Evolutionary conservation across 164 flowering plant species (phyloP), one percentile per base, ranked within the genome.

Genomic region (Vitis labrusca): DNA sequence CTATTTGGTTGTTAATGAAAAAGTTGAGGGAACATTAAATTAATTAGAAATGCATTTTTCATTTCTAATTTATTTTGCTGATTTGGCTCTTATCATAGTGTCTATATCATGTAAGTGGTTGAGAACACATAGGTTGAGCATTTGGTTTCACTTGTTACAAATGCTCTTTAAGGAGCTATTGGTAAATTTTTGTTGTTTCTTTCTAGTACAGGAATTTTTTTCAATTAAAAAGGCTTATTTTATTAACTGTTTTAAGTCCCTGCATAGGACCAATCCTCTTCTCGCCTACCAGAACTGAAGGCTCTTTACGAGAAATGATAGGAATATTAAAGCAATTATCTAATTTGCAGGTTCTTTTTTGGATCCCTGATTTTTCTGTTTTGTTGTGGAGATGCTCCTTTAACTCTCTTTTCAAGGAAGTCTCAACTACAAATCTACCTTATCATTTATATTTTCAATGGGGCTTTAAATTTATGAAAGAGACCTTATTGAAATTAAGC

Each of bases 231-330:
- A 64, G 63, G 57, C 27, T 59, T 1, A 29, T n/a, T 27, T 8
- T 69, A 70, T 64, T 65, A 59, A 23, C 66, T 64, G 47, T 30
- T 64, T 71, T 60, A 71, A 70, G 64, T 44, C 65, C 15, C 59
- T 77, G 60, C 47, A 47, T 84, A 95, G 99, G 88, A 84, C 57
- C 81, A 83, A 78, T 80, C 93, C 65, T 82, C 94, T 29, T 73
- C 71, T 67, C 83, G 91, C 27, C 75, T 88, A 51, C 37, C 73
- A 57, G 89, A 91, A 68, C 81, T 95, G 53, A 85, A 77, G 74
- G 79, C 64, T 71, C 84, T 90, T 67, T 89, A 95, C 79, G 94
- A 88, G 89, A 86, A 73, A 87, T 92, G 78, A 78, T 87, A 72
- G 78, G 63, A 66, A 80, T 85, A 72, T 68, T 95, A 70, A 81